Base-by-base conservation (phyloP, 768 basidiomycete species). In the Psilocybe sp. region DNA sequence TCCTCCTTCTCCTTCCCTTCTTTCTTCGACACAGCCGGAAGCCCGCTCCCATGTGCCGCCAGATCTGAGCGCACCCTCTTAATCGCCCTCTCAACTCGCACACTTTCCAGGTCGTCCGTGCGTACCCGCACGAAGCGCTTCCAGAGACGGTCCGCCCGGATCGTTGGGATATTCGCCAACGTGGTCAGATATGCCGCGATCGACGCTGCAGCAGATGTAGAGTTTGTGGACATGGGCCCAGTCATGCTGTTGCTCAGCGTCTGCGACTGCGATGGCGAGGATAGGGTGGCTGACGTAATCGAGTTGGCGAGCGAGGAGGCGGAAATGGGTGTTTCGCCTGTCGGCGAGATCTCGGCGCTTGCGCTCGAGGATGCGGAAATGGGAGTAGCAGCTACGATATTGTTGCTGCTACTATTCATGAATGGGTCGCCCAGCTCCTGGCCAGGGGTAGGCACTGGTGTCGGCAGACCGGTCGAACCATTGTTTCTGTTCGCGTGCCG, bases 31-130 rank as follows among this genome's bases (percentile, higher is more conserved):
- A 59, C 48, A 23, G 61, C 61, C 19, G 39, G 35, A 8, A 44
- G 36, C 6, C 34, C 40, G 39, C 79, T 70, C 47, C 76, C 67
- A 60, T 93, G 90, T 10, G 84, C 84, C 9, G 87, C 89, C 16
- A 92, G 72, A 69, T 95, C 92, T 40, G 88, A 91, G 47, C 90
- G 75, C 15, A 91, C 89, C 23, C 89, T 83, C 71, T 92, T 92
- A 69, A 94, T 88, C 4, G 92, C 87, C 55, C 90, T 78, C 71
- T 94, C 91, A 36, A 89, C 84, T 39, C 92, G 82, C 5, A 85
- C 85, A 58, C 90, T 92, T 71, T 94, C 85, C 44, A 95, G 68
- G 66, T 96, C 93, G 60, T 95, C 92, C 3, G 84, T 87, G 49
- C 92, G 79, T 7, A 93, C 89, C 40, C 84, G 76, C 48, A 94